phyloP scores from a whole-genome alignment of 495 filamentous ascomycete genomes.

The Penicillium riverlandense region DNA sequence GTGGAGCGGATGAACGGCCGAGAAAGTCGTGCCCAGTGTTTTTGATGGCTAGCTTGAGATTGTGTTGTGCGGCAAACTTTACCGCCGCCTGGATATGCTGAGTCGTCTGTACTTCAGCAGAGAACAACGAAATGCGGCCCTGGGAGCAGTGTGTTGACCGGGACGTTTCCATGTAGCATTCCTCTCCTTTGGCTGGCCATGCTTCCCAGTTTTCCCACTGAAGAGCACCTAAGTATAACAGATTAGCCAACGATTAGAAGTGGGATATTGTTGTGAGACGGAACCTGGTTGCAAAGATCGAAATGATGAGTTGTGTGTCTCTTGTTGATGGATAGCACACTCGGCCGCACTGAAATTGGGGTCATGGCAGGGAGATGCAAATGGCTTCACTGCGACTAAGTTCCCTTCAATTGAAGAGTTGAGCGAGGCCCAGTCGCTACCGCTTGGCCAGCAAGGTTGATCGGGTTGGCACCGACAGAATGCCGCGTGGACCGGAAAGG shows the following conservation, averaged over 20 bases:
- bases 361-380: neutral
- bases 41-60: slow-evolving; percentile 45
- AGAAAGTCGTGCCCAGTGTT: slow-evolving; percentile 49
- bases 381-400: neutral
- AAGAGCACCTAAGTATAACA: neutral
- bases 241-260: no score
- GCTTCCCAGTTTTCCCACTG: neutral
- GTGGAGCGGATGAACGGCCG: slow-evolving; percentile 46
- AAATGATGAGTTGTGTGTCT: neutral
- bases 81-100: neutral
- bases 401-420: neutral
- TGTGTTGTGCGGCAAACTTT: slow-evolving; percentile 15
- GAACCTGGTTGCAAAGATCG: neutral
- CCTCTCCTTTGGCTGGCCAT: neutral
- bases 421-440: neutral
- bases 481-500: neutral
- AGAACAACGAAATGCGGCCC: neutral
- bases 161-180: neutral
- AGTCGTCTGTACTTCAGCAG: neutral
- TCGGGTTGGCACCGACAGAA: neutral
- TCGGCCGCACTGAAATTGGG: neutral
- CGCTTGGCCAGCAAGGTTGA: neutral
- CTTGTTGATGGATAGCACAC: neutral
- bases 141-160: neutral
- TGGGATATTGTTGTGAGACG: no score